Evolutionary conservation across 208 protist genomes (phyloP), one percentile per base, ranked within the genome.

Genomic region (Crithidia thermophila): DNA sequence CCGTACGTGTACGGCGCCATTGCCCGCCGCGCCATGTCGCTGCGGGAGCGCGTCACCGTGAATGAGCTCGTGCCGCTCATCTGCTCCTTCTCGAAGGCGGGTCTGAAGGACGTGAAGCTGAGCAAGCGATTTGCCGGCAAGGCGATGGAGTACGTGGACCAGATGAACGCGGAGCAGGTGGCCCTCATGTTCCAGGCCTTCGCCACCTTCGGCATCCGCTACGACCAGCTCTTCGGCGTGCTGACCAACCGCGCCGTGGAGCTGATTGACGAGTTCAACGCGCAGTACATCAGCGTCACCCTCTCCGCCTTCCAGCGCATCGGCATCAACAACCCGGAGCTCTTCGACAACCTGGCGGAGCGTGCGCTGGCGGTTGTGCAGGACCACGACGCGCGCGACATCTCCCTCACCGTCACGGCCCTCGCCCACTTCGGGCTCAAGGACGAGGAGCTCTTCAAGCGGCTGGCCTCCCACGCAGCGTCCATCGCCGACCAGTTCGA

Each of bases 261-360:
- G 74, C 83, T 97, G 9, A 97, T 97, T 62, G 92, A 97, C 64
- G 88, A 94, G 81, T 97, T 95, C 70, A 95, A 91, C 71, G 92
- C 92, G 33, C 81, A 94, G 72, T 90, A 86, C 73, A 97, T 97
- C 79, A 93, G 88, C 75, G 90, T 81, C 45, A 97, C 92, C 16
- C 85, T 97, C 42, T 68, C 82, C 51, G 85, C 92, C 34, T 97
- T 97, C 67, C 92, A 97, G 71, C 79, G 89, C 30, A 97, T 97
- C 62, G 88, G 88, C 37, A 97, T 97, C 73, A 95, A 94, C 75
- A 97, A 97, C 68, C 92, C 92, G 18, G 89, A 97, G 72, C 81
- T 97, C 10, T 97, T 97, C 46, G 92, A 97, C 64, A 97, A 97
- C 79, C 68, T 97, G 2, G 92, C 92, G 6, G 89, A 97, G 86